phyloP scores from a whole-genome alignment of 1,139 yeast genomes.

The Arxiozyma heterogenica region DNA sequence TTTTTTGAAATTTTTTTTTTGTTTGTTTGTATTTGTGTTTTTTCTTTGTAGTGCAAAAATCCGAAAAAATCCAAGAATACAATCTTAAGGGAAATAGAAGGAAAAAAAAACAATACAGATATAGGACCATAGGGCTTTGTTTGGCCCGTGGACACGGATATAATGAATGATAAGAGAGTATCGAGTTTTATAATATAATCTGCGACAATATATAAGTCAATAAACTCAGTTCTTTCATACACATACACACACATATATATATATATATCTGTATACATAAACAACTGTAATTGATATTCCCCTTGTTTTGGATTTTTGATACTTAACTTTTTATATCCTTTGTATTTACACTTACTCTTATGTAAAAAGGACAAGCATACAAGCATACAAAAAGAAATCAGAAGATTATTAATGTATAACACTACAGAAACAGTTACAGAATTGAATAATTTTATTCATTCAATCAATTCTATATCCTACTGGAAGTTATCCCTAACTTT shows the following conservation, averaged over 20 bases:
- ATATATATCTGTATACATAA: too few species aligned
- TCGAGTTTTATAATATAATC: background rate
- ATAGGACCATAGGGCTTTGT: background rate
- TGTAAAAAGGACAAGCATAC: background rate
- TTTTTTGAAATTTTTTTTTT: too few species aligned
- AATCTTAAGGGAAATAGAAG: background rate
- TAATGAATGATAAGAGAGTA: background rate
- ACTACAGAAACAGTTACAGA: background rate
- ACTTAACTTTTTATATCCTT: too few species aligned
- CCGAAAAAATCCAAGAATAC: background rate
- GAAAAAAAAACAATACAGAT: background rate
- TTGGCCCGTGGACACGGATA: background rate
- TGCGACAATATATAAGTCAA: background rate
- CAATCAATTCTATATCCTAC: constrained; percentile 32
- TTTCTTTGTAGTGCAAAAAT: too few species aligned
- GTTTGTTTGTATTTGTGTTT: too few species aligned
- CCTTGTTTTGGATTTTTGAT: too few species aligned
- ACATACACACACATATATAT: too few species aligned
- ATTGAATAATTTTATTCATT: constrained; percentile 6
- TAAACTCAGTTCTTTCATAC: background rate
- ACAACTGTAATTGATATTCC: too few species aligned
- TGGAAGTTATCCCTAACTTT: constrained; percentile 45
- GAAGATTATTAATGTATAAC: background rate
- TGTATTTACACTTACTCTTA: too few species aligned
- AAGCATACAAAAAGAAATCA: background rate